Base-by-base conservation (phyloP, 768 basidiomycete genomes). In the Panellus pusillus region DNA sequence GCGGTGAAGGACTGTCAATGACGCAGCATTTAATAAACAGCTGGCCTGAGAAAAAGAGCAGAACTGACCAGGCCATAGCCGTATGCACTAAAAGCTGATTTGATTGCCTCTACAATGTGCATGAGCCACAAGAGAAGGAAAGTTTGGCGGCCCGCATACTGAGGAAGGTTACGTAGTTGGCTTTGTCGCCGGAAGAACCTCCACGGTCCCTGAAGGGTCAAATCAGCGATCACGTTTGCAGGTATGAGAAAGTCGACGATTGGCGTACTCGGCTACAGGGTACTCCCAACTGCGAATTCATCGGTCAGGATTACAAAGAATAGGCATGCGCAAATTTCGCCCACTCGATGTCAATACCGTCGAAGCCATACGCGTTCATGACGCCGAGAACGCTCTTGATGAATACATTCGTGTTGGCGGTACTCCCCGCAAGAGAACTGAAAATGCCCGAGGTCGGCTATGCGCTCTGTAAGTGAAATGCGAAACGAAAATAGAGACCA, bases 311-410 rank as follows among this genome's bases (percentile, higher is more conserved):
- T 35, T 28, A 15, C 18, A 43, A 37, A 31, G 19, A 19, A 9
- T 35, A 19, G 19, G 20, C 27, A 15, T 6, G 27, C 8, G 38
- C 7, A n/a, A 35, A n/a, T n/a, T n/a, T n/a, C n/a, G n/a, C 40
- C 15, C 29, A 58, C 44, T 48, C 55, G 43, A 60, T 52, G 58
- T 62, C 67, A 39, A 68, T 60, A 17, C 67, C 67, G 41, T 68
- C 67, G 35, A 68, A 68, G 24, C 58, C 63, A 54, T 63, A 68
- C 4, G 63, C 58, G 20, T 64, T 51, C 49, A 68, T 27, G n/a
- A 62, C 50, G 11, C 19, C 47, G 29, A 68, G 57, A 4, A 53
- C 53, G 18, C 47, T 50, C 18, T 42, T 42, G 43, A 68, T 60
- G 45, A 66, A 68, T n/a, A 48, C 57, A 36, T 58, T 44, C 4